phyloP scores from a whole-genome alignment of 2,329 filamentous ascomycete species.

The Cylindrodendrum hubeiense region DNA sequence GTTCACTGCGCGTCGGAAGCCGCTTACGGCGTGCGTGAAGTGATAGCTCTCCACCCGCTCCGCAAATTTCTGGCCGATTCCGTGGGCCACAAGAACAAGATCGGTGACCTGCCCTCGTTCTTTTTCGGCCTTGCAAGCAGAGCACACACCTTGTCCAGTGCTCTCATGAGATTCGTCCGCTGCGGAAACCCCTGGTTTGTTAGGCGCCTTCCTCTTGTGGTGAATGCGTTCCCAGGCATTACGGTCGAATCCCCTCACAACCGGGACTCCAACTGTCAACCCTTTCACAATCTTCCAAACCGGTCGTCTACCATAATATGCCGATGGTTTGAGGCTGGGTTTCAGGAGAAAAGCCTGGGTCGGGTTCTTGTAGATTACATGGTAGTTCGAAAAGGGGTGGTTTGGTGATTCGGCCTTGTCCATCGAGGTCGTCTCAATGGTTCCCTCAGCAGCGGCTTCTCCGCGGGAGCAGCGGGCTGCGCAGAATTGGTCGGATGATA shows the following conservation, averaged over 20 bases:
- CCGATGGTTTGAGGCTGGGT: constrained; percentile 85
- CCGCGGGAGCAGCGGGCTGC: constrained; percentile 71
- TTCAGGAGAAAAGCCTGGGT: constrained; percentile 87
- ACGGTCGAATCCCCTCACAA: constrained; percentile 91
- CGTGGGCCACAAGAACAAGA: constrained; percentile 90
- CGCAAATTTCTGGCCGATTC: constrained; percentile 96
- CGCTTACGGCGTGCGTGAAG: constrained; percentile 96
- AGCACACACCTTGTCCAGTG: constrained; percentile 54
- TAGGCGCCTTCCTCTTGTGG: constrained; percentile 54
- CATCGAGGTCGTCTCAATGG: constrained; percentile 50
- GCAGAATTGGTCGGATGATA: constrained; percentile 69
- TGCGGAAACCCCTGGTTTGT: constrained; percentile 43
- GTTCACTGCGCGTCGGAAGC: constrained; percentile 87
- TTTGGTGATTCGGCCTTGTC: constrained; percentile 56
- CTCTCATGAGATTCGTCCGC: constrained; percentile 47
- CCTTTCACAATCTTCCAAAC: constrained; percentile 88
- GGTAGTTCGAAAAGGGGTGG: constrained; percentile 77
- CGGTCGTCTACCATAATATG: constrained; percentile 85
- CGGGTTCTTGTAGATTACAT: constrained; percentile 88
- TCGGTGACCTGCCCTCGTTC: constrained; percentile 82
- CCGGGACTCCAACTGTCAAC: constrained; percentile 82
- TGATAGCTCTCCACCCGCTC: constrained; percentile 96
- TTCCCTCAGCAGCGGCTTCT: constrained; percentile 69
- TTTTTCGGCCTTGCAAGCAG: constrained; percentile 73
- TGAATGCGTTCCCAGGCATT: constrained; percentile 81